Evolutionary conservation across 805 yeast genomes (phyloP), one percentile per base, ranked within the genome.

Genomic region (Cyberlindnera maritima): DNA sequence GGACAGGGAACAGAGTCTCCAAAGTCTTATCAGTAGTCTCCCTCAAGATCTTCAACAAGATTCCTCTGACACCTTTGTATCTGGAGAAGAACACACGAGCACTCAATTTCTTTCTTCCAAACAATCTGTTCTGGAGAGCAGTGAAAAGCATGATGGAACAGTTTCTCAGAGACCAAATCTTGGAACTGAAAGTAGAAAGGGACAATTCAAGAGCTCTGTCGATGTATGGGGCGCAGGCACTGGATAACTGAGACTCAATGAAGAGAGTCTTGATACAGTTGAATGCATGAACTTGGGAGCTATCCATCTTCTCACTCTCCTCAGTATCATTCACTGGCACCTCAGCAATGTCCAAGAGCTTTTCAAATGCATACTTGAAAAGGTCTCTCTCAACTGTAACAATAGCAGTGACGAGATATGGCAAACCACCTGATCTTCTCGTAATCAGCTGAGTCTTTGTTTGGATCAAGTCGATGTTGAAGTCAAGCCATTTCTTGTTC

Each of bases 101-200:
- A 21, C 83, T 73, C 49, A 71, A 50, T 44, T 61, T 63, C 49
- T 72, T 71, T 62, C 75, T 77, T 2, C 95, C 95, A 65, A 92
- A 91, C 5, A 94, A 60, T 49, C 92, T 74, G 49, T 83, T 85
- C 58, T 88, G 94, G 36, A 92, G 65, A 0, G 96, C 82, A 1
- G 96, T 83, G 62, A 90, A 92, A 35, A 92, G 71, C 98, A 92
- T 94, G 17, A 91, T 85, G 0, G 96, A 89, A 64, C 97, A 88
- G 62, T 92, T 92, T 60, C 96, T 75, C 23, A 92, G 76, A 0
- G 96, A 81, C 98, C 98, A 92, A 20, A 81, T 71, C 2, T 74
- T 68, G 2, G 87, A 79, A 1, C 78, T 72, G 64, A 92, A 88
- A 31, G 81, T 75, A 2, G 66, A 57, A 36, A 94, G 71, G 0